Evolutionary conservation across 257 asterid genomes (phyloP).

Genomic region (Perilla frutescens): DNA sequence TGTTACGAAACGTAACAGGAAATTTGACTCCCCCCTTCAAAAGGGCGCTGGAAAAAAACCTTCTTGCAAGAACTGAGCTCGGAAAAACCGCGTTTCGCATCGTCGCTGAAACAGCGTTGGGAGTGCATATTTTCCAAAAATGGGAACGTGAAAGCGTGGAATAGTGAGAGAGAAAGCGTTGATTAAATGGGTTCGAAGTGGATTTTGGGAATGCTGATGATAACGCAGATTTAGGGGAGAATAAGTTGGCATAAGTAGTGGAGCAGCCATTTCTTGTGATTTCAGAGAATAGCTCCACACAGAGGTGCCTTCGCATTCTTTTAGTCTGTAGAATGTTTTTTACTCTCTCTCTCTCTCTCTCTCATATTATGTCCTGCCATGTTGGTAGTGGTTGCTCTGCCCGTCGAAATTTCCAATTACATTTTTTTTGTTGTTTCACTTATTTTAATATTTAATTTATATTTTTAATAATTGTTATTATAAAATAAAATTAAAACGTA

Average conservation of each 20-base stretch:
- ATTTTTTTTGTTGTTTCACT: too few species aligned
- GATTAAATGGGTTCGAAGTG: conserved; percentile 35
- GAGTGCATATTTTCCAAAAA: conserved; percentile 26
- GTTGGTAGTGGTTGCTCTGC: too few species aligned
- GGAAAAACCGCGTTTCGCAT: conserved; percentile 35
- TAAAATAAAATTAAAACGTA: too few species aligned
- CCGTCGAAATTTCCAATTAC: too few species aligned
- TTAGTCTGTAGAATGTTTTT: too few species aligned
- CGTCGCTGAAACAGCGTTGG: conserved; percentile 37
- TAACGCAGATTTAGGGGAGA: conserved; percentile 14
- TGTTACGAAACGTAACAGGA: conserved; percentile 23
- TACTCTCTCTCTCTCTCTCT: not conserved
- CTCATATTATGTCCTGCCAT: too few species aligned
- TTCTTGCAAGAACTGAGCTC: conserved; percentile 32
- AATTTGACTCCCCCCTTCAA: conserved; percentile 36
- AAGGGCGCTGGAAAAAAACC: conserved; percentile 32
- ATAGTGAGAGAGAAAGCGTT: conserved; percentile 26
- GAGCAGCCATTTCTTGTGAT: conserved; percentile 32
- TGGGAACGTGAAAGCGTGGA: conserved; percentile 41
- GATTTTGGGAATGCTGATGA: conserved; percentile 31
- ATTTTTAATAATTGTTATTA: too few species aligned
- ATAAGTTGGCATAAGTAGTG: conserved; percentile 14
- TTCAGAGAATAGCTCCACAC: conserved; percentile 44
- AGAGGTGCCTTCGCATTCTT: conserved; percentile 49
- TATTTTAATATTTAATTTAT: too few species aligned